A percentile compares a stretch with the other conserved stretches of the same genome.
These are phyloP conservation scores for Austroboletus eburneus DNA, from an alignment of 768 basidiomycete species.

Conservation along the genomic window DNA sequence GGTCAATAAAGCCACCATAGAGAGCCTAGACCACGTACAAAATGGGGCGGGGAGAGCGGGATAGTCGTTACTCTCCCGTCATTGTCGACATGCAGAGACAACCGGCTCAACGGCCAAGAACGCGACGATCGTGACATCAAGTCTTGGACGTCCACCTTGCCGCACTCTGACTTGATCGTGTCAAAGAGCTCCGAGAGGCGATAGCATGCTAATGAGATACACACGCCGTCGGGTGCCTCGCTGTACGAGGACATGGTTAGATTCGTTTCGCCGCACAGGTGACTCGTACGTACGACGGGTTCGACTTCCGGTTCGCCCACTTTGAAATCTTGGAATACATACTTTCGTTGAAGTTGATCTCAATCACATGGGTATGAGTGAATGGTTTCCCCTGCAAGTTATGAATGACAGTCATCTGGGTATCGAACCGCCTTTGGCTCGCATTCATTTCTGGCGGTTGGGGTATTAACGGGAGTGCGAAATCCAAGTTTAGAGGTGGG, in stretches of 20 bases:
- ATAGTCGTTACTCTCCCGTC: constrained; percentile 9
- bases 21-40: constrained; percentile 30
- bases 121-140: constrained; percentile 29
- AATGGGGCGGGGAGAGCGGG: constrained; percentile 28
- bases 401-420: constrained; percentile 19
- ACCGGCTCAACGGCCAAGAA: constrained; percentile 40
- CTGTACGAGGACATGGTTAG: constrained; percentile 17
- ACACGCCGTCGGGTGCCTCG: constrained; percentile 34
- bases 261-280: background rate
- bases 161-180: constrained; percentile 12
- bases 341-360: constrained; percentile 28
- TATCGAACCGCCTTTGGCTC: constrained; percentile 9
- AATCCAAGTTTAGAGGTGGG: constrained; percentile 17
- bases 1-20: background rate
- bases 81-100: constrained; percentile 14
- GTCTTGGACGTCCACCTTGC: constrained; percentile 13
- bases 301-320: constrained; percentile 35
- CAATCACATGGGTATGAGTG: constrained; percentile 17
- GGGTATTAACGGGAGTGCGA: constrained; percentile 6
- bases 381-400: constrained; percentile 17
- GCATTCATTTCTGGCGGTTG: background rate
- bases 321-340: constrained; percentile 25
- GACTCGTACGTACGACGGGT: constrained; percentile 29
- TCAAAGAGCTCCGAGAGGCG: constrained; percentile 23
- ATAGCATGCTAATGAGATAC: constrained; percentile 47